These are phyloP conservation scores for Cenchrus americanus DNA, from an alignment of 176 grass and related monocot genomes.

Conservation along the genomic window DNA sequence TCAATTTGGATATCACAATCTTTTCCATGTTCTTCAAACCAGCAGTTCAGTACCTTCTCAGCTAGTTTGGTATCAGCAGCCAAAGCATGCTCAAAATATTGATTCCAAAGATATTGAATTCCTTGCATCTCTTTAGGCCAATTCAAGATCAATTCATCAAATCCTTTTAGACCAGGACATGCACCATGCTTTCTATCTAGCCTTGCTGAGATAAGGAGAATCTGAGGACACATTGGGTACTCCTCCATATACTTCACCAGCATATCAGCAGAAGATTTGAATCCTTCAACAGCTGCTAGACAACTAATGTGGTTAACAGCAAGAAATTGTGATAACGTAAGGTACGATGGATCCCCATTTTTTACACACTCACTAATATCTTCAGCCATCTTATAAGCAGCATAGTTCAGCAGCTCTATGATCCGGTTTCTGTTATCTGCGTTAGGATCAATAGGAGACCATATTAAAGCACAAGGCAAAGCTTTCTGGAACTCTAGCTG, in stretches of 20 bases:
- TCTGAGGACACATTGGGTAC: slow-evolving; percentile 82
- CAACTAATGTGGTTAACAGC: slow-evolving; percentile 81
- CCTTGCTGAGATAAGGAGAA: slow-evolving; percentile 65
- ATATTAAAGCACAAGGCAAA: slow-evolving; percentile 57
- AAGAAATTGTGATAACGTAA: slow-evolving; percentile 73
- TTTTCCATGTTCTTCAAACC: slow-evolving; percentile 70
- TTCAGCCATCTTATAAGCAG: slow-evolving; percentile 59
- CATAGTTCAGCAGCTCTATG: slow-evolving; percentile 66
- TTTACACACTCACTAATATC: slow-evolving; percentile 59
- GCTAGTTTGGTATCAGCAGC: slow-evolving; percentile 61
- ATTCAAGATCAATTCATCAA: slow-evolving; percentile 67
- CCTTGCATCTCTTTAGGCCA: slow-evolving; percentile 83
- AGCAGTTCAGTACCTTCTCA: slow-evolving; percentile 59
- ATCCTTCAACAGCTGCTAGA: slow-evolving; percentile 62
- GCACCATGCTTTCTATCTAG: slow-evolving; percentile 47
- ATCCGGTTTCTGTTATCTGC: slow-evolving; percentile 49
- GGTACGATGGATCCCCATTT: slow-evolving; percentile 68
- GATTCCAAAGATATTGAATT: slow-evolving; percentile 92
- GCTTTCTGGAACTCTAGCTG: slow-evolving; percentile 72
- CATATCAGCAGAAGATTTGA: slow-evolving; percentile 59
- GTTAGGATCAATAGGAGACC: slow-evolving; percentile 65
- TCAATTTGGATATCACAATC: slow-evolving; percentile 27
- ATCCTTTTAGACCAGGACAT: slow-evolving; percentile 58
- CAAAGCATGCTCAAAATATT: slow-evolving; percentile 71
- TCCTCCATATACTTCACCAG: slow-evolving; percentile 81